Evolutionary conservation across 2,329 filamentous ascomycete genomes (phyloP).

Genomic region (Cladosporium austrohemisphaericum): DNA sequence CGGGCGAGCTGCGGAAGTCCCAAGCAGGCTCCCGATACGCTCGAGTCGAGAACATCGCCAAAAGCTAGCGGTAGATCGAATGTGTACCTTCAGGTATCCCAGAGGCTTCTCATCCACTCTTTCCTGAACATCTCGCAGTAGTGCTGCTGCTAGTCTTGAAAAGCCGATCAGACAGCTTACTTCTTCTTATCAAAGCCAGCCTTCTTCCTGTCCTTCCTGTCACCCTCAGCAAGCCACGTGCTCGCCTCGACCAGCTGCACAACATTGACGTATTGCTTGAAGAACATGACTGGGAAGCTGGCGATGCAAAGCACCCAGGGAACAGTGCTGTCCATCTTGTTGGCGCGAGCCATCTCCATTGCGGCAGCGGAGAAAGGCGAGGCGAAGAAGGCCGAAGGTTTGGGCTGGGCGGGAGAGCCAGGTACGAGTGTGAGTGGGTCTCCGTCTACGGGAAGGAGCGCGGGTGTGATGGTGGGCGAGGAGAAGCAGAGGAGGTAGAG

Average conservation of each 20-base stretch:
- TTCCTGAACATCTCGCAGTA: too few relatives aligned
- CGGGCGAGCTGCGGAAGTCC: conserved; percentile 8
- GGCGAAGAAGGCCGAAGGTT: conserved; percentile 71
- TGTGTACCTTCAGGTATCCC: too few relatives aligned
- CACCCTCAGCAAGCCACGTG: conserved; percentile 89
- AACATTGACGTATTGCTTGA: conserved; percentile 92
- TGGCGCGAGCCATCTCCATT: conserved; percentile 83
- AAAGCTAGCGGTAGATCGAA: not conserved
- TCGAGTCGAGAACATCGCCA: not conserved
- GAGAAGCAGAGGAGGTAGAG: conserved; percentile 97
- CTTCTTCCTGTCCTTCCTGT: conserved; percentile 42
- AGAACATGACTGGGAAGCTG: conserved; percentile 80
- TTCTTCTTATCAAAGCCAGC: conserved; percentile 15
- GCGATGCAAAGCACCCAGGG: conserved; percentile 78
- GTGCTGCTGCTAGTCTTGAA: too few relatives aligned
- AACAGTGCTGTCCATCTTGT: conserved; percentile 64
- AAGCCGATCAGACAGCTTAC: not conserved
- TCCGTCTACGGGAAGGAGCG: conserved; percentile 61
- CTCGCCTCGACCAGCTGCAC: conserved; percentile 92
- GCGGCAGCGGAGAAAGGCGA: conserved; percentile 90
- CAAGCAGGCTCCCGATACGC: conserved; percentile 8
- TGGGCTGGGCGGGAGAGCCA: conserved; percentile 65
- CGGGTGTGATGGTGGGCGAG: conserved; percentile 81
- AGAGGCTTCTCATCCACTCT: too few relatives aligned
- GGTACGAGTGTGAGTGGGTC: conserved; percentile 52